Evolutionary conservation across 2,329 filamentous ascomycete genomes (phyloP), one percentile per base, ranked within the genome.

Genomic region (Arthrobotrys megalospora): DNA sequence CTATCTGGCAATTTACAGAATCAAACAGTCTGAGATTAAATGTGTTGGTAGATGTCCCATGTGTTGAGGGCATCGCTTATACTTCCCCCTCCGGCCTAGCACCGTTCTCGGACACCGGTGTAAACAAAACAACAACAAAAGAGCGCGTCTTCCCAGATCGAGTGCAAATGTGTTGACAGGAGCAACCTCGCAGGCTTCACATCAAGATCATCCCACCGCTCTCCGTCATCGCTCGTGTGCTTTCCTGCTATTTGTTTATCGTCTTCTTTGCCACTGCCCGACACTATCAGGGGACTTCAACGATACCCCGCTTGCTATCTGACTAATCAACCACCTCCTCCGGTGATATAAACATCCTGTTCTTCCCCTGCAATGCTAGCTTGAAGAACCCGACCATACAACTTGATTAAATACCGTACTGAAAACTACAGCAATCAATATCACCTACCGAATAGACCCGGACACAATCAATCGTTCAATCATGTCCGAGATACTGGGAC

Each of bases 41-140:
- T 50, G 66, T 67, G 66, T 77, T 77, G 73, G 1, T 21, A 12
- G 3, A 14, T 4, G 8, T 0, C 0, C 0, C 11, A 48, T 66
- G 69, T 41, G 69, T 66, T 73, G 53, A 11, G 1, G 24, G 24
- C 2, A 6, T 52, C 50, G 60, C 50, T 71, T 62, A 67, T n/a
- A 10, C 11, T 38, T 60, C 73, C 52, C 12, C 1, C 50, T 72
- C 7, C 7, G 38, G 62, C 55, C 52, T 67, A 78, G 66, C 21
- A 55, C 41, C 19, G 10, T 12, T 14, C 12, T 7, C 36, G 32
- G 38, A 68, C 67, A 41, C 68, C 67, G 63, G 63, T 60, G 75
- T 78, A 78, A 78, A 78, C 75, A 78, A 76, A 78, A 78, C 75
- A 78, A 78, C 75, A 78, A 77, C 72, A 78, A 78, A 65, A 50